A percentile compares a stretch with the other conserved stretches of the same genome.
These are phyloP conservation scores for Artemisia argyi DNA, from an alignment of 129 eudicot species.

Conservation along the genomic window DNA sequence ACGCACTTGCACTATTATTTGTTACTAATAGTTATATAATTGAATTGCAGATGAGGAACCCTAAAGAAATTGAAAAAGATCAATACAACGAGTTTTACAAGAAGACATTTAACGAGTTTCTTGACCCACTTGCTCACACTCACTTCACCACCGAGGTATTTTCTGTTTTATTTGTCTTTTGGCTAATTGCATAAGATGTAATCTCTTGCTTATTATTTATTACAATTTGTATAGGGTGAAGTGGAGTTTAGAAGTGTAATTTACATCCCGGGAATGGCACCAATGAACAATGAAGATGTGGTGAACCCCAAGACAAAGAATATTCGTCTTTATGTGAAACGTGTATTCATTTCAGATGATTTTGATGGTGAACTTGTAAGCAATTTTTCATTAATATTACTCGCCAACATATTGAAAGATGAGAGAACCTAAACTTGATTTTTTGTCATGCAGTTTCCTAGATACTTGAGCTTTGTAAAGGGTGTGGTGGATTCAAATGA, in stretches of 20 bases:
- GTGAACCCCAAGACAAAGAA: slow-evolving; percentile 94
- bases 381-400: neutral
- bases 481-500: slow-evolving; percentile 96
- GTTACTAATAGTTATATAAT: slow-evolving; percentile 19
- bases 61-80: slow-evolving; percentile 86
- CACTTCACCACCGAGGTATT: slow-evolving; percentile 97
- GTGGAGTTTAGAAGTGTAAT: slow-evolving; percentile 93
- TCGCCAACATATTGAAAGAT: too few relatives aligned
- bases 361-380: slow-evolving; percentile 98
- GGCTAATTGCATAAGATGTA: neutral
- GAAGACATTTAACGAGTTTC: slow-evolving; percentile 83
- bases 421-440: slow-evolving; percentile 2
- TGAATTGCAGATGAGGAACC: slow-evolving; percentile 72
- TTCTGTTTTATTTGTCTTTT: neutral
- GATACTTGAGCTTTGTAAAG: slow-evolving; percentile 94
- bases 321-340: slow-evolving; percentile 90
- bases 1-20: neutral
- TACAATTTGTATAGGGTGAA: slow-evolving; percentile 66
- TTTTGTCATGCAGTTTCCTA: slow-evolving; percentile 71
- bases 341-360: slow-evolving; percentile 97
- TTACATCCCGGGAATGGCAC: slow-evolving; percentile 96
- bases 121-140: slow-evolving; percentile 78
- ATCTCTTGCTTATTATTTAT: neutral
- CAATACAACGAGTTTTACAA: slow-evolving; percentile 90
- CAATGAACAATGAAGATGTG: slow-evolving; percentile 89